phyloP scores from a whole-genome alignment of 192 early-diverging fungal genomes.

The Coemansia sp. region DNA sequence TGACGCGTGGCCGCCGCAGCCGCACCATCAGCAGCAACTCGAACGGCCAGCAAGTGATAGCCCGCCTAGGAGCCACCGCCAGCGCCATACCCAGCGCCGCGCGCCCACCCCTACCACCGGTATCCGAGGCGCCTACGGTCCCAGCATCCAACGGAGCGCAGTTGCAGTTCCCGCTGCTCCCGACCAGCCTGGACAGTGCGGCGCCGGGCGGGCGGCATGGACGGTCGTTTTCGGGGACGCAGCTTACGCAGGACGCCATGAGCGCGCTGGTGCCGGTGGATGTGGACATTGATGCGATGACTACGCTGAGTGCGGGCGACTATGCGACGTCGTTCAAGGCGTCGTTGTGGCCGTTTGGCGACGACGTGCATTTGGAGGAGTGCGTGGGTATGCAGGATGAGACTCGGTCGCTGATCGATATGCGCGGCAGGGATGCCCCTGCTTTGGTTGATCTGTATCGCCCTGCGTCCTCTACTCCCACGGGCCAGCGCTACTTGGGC shows the following conservation, averaged over 20 bases:
- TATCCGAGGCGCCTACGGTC: constrained; percentile 11
- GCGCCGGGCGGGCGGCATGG: constrained; percentile 11
- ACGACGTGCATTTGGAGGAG: constrained; percentile 2
- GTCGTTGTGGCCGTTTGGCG: constrained; percentile 30
- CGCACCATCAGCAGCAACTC: constrained; percentile 31
- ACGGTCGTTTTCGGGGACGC: constrained; percentile 36
- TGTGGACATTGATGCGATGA: constrained; percentile 37
- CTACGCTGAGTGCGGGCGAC: constrained; percentile 38
- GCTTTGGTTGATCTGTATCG: constrained; percentile 29
- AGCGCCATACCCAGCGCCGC: not conserved
- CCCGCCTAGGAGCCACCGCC: not conserved
- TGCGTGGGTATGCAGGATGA: constrained; percentile 23
- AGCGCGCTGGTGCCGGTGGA: constrained; percentile 24
- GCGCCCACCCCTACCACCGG: constrained; percentile 11
- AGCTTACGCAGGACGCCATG: constrained; percentile 30
- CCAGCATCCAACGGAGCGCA: not conserved
- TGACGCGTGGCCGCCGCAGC: constrained; percentile 26
- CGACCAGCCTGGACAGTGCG: not conserved
- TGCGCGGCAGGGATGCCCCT: constrained; percentile 14
- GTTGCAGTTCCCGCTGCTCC: not conserved
- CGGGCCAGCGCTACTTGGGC: constrained; percentile 19
- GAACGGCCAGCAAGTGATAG: not conserved
- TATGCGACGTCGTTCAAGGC: constrained; percentile 37
- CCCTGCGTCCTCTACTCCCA: constrained; percentile 45
- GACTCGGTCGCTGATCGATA: constrained; percentile 37